Percentiles rank a stretch among this genome's conserved stretches.
Evolutionary conservation across 2,329 filamentous ascomycete genomes (phyloP).

Genomic region (Helminthosporium solani): DNA sequence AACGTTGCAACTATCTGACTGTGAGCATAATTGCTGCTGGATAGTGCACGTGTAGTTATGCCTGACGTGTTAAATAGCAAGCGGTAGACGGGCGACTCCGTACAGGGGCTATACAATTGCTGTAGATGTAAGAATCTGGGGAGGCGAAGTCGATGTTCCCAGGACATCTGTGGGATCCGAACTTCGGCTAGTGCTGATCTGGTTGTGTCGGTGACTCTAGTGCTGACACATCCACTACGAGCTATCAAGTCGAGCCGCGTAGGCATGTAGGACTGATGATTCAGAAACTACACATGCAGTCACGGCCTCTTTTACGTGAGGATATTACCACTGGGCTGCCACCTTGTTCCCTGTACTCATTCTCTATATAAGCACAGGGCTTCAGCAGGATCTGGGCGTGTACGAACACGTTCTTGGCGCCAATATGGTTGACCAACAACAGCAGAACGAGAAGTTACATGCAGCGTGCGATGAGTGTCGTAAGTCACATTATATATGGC

Average conservation of each 20-base stretch:
- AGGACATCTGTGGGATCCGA: background rate
- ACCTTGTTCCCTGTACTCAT: background rate
- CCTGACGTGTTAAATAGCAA: too few relatives aligned
- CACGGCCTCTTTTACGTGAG: background rate
- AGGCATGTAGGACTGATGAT: conserved; percentile 4
- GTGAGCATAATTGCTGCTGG: too few relatives aligned
- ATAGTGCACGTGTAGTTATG: too few relatives aligned
- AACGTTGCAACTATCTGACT: too few relatives aligned
- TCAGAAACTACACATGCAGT: conserved; percentile 1
- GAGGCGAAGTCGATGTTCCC: background rate
- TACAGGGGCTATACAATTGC: too few relatives aligned
- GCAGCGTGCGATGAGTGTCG: conserved; percentile 41
- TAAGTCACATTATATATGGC: conserved; percentile 21
- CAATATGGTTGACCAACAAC: conserved; percentile 3
- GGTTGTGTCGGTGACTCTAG: background rate
- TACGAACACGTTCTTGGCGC: background rate
- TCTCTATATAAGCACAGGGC: background rate
- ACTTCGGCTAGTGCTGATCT: conserved; percentile 1
- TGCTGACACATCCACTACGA: conserved; percentile 7
- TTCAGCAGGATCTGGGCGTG: too few relatives aligned
- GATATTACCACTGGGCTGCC: background rate
- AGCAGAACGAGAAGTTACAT: conserved; percentile 30
- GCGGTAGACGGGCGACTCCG: too few relatives aligned
- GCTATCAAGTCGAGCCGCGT: too few relatives aligned
- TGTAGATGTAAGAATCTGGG: too few relatives aligned